Percentiles rank a stretch among this genome's conserved stretches.
Evolutionary conservation across 2,329 filamentous ascomycete species (phyloP).

Genomic region (Xenoacremonium recifei): DNA sequence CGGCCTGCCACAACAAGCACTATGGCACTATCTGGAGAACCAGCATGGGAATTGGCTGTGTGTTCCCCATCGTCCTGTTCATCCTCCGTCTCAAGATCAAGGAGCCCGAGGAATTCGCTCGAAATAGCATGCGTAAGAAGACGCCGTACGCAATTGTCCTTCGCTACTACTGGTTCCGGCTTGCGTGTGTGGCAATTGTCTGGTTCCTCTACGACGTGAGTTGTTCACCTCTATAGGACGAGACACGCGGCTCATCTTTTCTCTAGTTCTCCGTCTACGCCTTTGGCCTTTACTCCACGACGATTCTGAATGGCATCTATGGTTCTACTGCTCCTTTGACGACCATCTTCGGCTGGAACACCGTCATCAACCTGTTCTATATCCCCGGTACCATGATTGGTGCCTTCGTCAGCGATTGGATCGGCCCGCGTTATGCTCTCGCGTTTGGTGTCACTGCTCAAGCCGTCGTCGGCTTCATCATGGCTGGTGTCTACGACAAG

Average conservation of each 20-base stretch:
- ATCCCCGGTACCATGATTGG: slow-evolving; percentile 79
- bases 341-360: slow-evolving; percentile 83
- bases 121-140: slow-evolving; percentile 63
- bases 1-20: slow-evolving; percentile 58
- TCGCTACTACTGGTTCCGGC: slow-evolving; percentile 70
- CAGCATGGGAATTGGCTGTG: slow-evolving; percentile 72
- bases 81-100: slow-evolving; percentile 69
- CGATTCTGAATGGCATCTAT: slow-evolving; percentile 68
- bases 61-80: slow-evolving; percentile 73
- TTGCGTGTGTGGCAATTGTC: slow-evolving; percentile 69
- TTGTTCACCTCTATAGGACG: slow-evolving; percentile 9
- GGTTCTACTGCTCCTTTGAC: slow-evolving; percentile 62
- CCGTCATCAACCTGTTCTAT: slow-evolving; percentile 85
- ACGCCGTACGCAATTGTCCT: slow-evolving; percentile 56
- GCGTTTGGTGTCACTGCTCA: slow-evolving; percentile 70
- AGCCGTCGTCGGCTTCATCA: slow-evolving; percentile 80
- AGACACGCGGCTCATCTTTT: background rate
- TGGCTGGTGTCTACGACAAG: slow-evolving; percentile 74
- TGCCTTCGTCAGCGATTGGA: slow-evolving; percentile 71
- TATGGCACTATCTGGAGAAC: slow-evolving; percentile 78
- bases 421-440: slow-evolving; percentile 76
- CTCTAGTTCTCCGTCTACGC: slow-evolving; percentile 73
- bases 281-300: slow-evolving; percentile 80
- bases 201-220: slow-evolving; percentile 81
- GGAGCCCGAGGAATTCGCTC: slow-evolving; percentile 76